Evolutionary conservation across 1,139 yeast genomes (phyloP).

Genomic region (Hansenula sp.): DNA sequence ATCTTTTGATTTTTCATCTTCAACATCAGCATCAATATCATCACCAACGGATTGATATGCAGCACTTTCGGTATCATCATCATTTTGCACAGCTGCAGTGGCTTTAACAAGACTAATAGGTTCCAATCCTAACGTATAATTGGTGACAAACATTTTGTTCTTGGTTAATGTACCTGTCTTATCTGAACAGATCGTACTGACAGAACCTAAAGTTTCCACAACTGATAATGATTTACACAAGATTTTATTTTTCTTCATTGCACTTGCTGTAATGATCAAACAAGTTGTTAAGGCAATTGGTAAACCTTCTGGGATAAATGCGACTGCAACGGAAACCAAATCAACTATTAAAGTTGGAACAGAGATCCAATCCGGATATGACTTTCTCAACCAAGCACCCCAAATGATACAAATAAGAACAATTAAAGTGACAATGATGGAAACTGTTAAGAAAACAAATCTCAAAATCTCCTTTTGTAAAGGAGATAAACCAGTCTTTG

Average conservation of each 20-base stretch:
- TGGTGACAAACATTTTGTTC: conserved; percentile 44
- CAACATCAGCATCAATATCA: no score
- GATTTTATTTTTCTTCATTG: conserved; percentile 42
- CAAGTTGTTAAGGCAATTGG: conserved; percentile 53
- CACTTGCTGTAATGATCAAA: conserved; percentile 45
- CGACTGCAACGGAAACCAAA: conserved; percentile 39
- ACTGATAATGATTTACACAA: conserved; percentile 43
- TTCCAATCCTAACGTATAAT: conserved; percentile 24
- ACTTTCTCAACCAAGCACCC: conserved; percentile 40
- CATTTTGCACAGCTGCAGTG: no score
- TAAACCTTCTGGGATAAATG: conserved; percentile 54
- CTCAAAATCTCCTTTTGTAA: conserved; percentile 43
- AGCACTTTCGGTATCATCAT: no score
- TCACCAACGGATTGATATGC: no score
- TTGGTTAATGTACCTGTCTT: conserved; percentile 53
- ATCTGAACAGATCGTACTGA: conserved; percentile 48
- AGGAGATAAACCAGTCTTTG: conserved; percentile 38
- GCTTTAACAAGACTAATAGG: background rate
- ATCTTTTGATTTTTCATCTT: conserved; percentile 14
- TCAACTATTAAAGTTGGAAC: conserved; percentile 35
- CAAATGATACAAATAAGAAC: conserved; percentile 41
- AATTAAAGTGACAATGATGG: conserved; percentile 35
- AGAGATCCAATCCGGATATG: conserved; percentile 41
- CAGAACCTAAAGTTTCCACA: conserved; percentile 49
- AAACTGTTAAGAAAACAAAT: conserved; percentile 38